Conservation (phyloP, 768 basidiomycete genomes). For the Serendipita sp. region DNA sequence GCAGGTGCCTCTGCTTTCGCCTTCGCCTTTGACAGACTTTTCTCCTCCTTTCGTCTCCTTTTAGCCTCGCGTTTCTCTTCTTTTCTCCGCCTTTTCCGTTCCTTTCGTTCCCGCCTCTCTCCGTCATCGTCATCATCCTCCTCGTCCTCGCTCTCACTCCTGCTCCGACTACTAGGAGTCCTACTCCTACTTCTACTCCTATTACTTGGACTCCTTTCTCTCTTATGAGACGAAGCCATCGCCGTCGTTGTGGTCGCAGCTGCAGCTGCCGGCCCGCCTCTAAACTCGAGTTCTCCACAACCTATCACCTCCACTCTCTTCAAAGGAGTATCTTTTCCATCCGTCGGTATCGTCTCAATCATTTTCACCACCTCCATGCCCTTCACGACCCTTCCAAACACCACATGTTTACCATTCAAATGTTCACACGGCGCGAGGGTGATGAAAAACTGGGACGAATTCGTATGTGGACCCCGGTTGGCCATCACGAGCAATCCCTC, state of each 20-base stretch:
- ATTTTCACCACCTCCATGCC: conserved; percentile 44
- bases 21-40: not conserved
- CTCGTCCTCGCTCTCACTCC: not conserved
- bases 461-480: conserved; percentile 71
- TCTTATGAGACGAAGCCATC: not conserved
- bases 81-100: conserved; percentile 12
- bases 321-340: conserved; percentile 59
- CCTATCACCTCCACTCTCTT: conserved; percentile 52
- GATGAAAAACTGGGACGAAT: conserved; percentile 77
- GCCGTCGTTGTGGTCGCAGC: not conserved
- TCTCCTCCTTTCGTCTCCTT: conserved; percentile 8
- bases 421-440: conserved; percentile 64
- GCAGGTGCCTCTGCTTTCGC: not conserved
- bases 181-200: not conserved
- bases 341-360: conserved; percentile 49
- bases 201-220: not conserved
- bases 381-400: conserved; percentile 39
- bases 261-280: conserved; percentile 20
- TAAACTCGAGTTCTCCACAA: conserved; percentile 75
- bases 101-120: conserved; percentile 10
- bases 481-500: conserved; percentile 84
- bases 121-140: conserved; percentile 3
- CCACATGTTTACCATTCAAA: conserved; percentile 53
- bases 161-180: not conserved
- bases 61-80: conserved; percentile 10